phyloP scores from a whole-genome alignment of 1,139 yeast species.

The Blastobotrys persicus region DNA sequence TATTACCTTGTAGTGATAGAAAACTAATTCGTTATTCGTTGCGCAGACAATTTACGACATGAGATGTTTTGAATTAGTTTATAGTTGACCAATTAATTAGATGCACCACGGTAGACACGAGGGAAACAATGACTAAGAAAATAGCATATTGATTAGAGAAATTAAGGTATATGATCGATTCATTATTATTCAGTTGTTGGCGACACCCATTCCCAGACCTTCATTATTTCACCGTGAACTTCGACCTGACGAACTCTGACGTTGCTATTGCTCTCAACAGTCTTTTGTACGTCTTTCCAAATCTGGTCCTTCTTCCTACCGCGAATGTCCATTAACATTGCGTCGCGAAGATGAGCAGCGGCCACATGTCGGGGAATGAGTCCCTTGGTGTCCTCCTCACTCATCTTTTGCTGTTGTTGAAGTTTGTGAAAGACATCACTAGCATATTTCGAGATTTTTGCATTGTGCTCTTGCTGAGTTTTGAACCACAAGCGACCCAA shows the following conservation, averaged over 20 bases:
- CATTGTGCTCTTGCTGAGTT: constrained; percentile 17
- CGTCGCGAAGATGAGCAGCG: constrained; percentile 74
- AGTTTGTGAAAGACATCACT: constrained; percentile 33
- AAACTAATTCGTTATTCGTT: too few relatives aligned
- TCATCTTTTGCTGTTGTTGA: constrained; percentile 39
- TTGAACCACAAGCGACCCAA: constrained; percentile 12
- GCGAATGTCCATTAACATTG: constrained; percentile 49
- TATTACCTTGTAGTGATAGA: too few relatives aligned
- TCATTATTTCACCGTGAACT: constrained; percentile 80
- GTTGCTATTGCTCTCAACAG: constrained; percentile 65
- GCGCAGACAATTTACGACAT: too few relatives aligned
- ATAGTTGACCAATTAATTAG: too few relatives aligned
- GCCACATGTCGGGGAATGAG: constrained; percentile 54
- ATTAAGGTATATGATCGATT: neutral
- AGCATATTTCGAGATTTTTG: constrained; percentile 18
- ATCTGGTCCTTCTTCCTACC: constrained; percentile 37
- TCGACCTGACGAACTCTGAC: constrained; percentile 62
- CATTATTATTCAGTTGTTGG: neutral
- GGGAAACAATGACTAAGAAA: neutral
- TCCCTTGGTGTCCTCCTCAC: constrained; percentile 39
- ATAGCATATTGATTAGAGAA: neutral
- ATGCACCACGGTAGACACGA: too few relatives aligned
- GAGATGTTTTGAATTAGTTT: too few relatives aligned
- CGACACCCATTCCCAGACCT: constrained; percentile 82
- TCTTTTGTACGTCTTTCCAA: constrained; percentile 61